Evolutionary conservation across 768 basidiomycete genomes (phyloP).

Genomic region (Dioszegia crocea): DNA sequence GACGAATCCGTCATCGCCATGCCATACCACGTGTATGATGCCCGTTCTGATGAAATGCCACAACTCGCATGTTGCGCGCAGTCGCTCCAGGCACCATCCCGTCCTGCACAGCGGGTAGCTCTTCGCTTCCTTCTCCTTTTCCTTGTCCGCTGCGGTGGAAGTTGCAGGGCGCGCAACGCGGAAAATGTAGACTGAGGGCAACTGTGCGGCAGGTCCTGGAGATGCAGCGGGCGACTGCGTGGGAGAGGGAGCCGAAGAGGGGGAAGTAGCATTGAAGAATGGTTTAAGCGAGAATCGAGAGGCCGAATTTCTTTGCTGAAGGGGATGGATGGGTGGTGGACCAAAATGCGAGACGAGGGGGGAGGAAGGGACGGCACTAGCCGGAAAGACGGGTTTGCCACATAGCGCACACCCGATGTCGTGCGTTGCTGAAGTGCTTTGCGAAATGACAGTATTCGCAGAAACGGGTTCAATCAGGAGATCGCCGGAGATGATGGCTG

Average conservation of each 20-base stretch:
- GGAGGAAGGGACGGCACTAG: background rate
- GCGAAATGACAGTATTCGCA: conserved; percentile 59
- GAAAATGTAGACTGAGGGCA: conserved; percentile 48
- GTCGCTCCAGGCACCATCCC: conserved; percentile 78
- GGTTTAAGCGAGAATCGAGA: conserved; percentile 51
- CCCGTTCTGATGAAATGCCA: conserved; percentile 83
- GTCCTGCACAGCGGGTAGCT: conserved; percentile 72
- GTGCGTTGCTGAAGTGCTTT: conserved; percentile 52
- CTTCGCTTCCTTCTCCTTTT: conserved; percentile 31
- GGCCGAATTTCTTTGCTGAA: conserved; percentile 50
- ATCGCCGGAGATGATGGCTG: conserved; percentile 81
- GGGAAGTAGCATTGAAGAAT: conserved; percentile 49
- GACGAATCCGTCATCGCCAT: conserved; percentile 59
- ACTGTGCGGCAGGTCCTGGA: conserved; percentile 17
- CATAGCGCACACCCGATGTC: conserved; percentile 76
- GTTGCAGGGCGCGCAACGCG: conserved; percentile 37
- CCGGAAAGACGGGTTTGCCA: conserved; percentile 57
- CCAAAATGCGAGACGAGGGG: conserved; percentile 26
- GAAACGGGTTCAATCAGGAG: conserved; percentile 83
- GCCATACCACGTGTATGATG: conserved; percentile 82
- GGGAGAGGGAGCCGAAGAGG: conserved; percentile 25
- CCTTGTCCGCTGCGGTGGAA: conserved; percentile 9
- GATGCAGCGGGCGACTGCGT: conserved; percentile 30
- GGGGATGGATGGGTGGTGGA: conserved; percentile 57
- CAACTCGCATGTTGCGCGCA: conserved; percentile 80